These are phyloP conservation scores for Aspergillus udagawae DNA, from an alignment of 2,329 filamentous ascomycete species.

Conservation along the genomic window DNA sequence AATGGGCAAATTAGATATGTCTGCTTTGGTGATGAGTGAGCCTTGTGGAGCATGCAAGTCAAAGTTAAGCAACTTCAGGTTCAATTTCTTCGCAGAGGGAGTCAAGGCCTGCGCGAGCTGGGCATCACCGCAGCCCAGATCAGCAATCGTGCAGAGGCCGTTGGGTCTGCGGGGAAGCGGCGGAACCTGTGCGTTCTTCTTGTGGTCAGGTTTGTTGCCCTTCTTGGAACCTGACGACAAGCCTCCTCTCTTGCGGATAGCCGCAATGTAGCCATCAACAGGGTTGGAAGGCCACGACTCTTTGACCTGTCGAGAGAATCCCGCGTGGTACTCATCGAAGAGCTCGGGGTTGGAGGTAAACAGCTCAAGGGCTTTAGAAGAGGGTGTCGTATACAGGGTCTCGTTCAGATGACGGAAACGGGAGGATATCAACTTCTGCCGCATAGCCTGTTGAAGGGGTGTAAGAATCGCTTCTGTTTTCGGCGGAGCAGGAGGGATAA, in stretches of 20 bases:
- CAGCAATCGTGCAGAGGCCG: slow-evolving; percentile 73
- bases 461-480: slow-evolving; percentile 64
- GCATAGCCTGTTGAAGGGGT: slow-evolving; percentile 89
- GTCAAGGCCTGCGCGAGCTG: slow-evolving; percentile 67
- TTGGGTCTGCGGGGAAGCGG: slow-evolving; percentile 66
- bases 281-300: slow-evolving; percentile 93
- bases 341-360: slow-evolving; percentile 85
- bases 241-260: slow-evolving; percentile 65
- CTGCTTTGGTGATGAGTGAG: slow-evolving; percentile 76
- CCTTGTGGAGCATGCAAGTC: slow-evolving; percentile 73
- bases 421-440: slow-evolving; percentile 87
- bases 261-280: slow-evolving; percentile 76
- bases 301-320: slow-evolving; percentile 91
- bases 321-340: slow-evolving; percentile 93
- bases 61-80: slow-evolving; percentile 74
- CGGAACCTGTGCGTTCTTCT: slow-evolving; percentile 17
- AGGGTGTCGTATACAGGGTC: slow-evolving; percentile 90
- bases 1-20: slow-evolving; percentile 80
- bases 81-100: slow-evolving; percentile 59
- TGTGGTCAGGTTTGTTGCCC: slow-evolving; percentile 36
- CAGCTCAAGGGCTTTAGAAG: slow-evolving; percentile 72
- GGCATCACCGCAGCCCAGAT: slow-evolving; percentile 91
- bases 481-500: slow-evolving; percentile 36
- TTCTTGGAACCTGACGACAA: slow-evolving; percentile 40
- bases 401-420: slow-evolving; percentile 98